Conservation (phyloP, 163 green algal genomes). For the Trebouxia gelatinosa region DNA sequence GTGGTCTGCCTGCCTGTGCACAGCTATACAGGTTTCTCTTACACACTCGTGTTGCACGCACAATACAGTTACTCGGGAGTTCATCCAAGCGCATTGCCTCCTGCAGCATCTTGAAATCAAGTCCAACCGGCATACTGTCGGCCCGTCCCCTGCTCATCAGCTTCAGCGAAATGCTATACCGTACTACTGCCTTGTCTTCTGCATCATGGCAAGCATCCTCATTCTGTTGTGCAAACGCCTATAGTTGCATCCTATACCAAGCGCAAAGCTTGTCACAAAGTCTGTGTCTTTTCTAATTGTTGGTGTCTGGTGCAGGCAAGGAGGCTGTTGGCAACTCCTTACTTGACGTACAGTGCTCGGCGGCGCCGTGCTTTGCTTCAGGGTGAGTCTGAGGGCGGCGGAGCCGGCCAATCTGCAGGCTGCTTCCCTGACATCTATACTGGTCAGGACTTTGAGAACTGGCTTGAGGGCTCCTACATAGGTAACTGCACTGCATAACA, state of each 20-base stretch:
- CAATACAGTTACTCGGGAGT: no score
- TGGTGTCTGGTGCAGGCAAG: slow-evolving; percentile 6
- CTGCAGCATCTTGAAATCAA: neutral
- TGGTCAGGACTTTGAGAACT: slow-evolving; percentile 30
- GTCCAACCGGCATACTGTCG: neutral
- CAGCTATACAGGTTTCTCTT: no score
- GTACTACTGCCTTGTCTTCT: neutral
- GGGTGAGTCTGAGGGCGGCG: slow-evolving; percentile 30
- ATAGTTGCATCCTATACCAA: no score
- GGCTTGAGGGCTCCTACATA: slow-evolving; percentile 29
- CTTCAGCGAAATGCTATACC: no score
- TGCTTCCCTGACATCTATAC: slow-evolving; percentile 38
- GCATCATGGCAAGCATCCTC: neutral
- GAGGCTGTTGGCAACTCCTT: slow-evolving; percentile 1
- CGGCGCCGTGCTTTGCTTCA: neutral
- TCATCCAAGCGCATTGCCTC: no score
- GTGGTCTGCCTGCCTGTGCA: no score
- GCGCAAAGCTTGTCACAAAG: no score
- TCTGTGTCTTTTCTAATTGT: neutral
- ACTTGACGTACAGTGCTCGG: neutral
- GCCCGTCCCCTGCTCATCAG: no score
- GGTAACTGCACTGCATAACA: no score
- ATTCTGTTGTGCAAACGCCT: no score
- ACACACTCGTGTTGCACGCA: no score
- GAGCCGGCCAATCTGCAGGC: slow-evolving; percentile 5